Evolutionary conservation across 805 yeast genomes (phyloP), one percentile per base, ranked within the genome.

Genomic region (Yarrowia divulgata): DNA sequence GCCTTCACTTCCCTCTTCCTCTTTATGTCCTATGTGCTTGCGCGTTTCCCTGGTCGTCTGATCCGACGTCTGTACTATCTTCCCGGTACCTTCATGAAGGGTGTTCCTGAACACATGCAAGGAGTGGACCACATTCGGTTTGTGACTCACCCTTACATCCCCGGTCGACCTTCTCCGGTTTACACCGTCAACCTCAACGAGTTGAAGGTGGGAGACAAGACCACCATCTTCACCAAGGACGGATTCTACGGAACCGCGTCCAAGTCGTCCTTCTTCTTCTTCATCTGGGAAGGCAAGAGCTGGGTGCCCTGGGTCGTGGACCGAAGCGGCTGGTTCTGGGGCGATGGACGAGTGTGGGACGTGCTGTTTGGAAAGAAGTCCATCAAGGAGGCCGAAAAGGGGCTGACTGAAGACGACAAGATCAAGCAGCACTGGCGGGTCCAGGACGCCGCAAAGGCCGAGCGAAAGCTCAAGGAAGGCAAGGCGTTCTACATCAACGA

Each of bases 291-390:
- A 74, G 78, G 80, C 29, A 84, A 84, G 23, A 78, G 75, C 49
- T 79, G 81, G 70, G 81, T 85, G 48, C 91, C 90, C 32, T 91
- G 93, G 91, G 79, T 89, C 18, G 89, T 90, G 19, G 97, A 91
- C 76, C 82, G 97, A 72, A 88, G 87, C 73, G 97, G 97, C 13
- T 91, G 92, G 82, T 91, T 90, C 80, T 91, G 97, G 97, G 93
- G 95, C 42, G 97, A 91, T 77, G 97, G 97, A 16, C 82, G 97
- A 70, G 89, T 91, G 1, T 89, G 88, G 78, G 97, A 91, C 77
- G 84, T 86, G 67, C 74, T 91, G n/a, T 89, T 91, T 73, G 95
- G 96, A 29, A 88, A 90, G 75, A 95, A 90, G 75, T 79, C 90
- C 0, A 76, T 90, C n/a, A 89, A 87, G 18, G 88, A 85, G 70